A percentile compares a stretch with the other conserved stretches of the same genome.
Evolutionary conservation across 371 early-diverging fungal species (phyloP).

Genomic region (Mortierella sp.): DNA sequence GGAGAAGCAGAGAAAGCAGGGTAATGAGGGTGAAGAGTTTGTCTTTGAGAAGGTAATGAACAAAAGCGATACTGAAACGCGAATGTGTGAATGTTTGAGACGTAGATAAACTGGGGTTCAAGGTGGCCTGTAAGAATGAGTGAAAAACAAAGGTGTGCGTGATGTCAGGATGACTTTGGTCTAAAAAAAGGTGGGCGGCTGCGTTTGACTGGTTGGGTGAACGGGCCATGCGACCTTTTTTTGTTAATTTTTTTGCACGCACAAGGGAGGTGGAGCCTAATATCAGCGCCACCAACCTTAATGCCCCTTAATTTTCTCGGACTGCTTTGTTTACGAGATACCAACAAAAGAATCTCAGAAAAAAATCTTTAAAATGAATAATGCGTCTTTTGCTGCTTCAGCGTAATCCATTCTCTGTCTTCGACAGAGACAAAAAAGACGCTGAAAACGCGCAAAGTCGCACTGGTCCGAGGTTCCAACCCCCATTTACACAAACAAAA

Average conservation of each 20-base stretch:
- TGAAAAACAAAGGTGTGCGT: background rate
- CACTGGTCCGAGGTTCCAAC: slow-evolving; percentile 21
- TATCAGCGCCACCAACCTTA: background rate
- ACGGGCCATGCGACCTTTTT: background rate
- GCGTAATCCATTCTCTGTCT: slow-evolving; percentile 17
- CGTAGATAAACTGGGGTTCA: background rate
- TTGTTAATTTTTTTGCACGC: background rate
- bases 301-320: background rate
- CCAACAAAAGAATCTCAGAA: background rate
- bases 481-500: slow-evolving; percentile 2
- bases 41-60: background rate
- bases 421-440: background rate
- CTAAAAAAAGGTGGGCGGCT: background rate
- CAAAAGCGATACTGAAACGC: background rate
- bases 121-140: background rate
- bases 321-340: background rate
- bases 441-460: no score
- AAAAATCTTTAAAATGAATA: background rate
- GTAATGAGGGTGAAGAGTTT: background rate
- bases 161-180: background rate
- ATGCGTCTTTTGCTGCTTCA: slow-evolving; percentile 22
- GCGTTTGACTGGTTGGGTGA: background rate
- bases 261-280: background rate
- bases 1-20: background rate
- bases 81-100: background rate